phyloP scores from a whole-genome alignment of 768 basidiomycete genomes.

The Macrolepiota albuminosa region DNA sequence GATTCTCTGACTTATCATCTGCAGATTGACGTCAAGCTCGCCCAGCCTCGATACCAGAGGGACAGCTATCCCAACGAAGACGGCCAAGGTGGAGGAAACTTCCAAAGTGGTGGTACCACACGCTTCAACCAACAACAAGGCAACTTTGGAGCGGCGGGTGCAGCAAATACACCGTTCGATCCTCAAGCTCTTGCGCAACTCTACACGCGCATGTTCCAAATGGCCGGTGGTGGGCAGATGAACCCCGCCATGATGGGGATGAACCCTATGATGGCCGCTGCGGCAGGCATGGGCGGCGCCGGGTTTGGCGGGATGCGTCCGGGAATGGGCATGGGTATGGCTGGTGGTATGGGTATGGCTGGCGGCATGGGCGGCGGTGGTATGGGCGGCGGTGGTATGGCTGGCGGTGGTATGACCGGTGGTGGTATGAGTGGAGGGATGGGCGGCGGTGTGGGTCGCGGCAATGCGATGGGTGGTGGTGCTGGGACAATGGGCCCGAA shows the following conservation, averaged over 20 bases:
- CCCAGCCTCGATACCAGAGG: slow-evolving; percentile 84
- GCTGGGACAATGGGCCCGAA: slow-evolving; percentile 46
- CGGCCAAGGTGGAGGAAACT: slow-evolving; percentile 24
- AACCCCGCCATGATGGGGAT: slow-evolving; percentile 56
- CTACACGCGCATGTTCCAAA: slow-evolving; percentile 94
- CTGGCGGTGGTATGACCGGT: slow-evolving; percentile 32
- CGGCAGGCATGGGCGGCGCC: slow-evolving; percentile 8
- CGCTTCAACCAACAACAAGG: slow-evolving; percentile 32
- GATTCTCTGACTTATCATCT: not conserved
- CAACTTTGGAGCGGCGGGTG: slow-evolving; percentile 28
- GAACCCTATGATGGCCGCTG: slow-evolving; percentile 25
- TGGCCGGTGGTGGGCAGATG: slow-evolving; percentile 55
- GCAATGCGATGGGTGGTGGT: slow-evolving; percentile 33
- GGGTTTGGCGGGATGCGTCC: slow-evolving; percentile 14
- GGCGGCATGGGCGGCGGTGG: slow-evolving; percentile 30
- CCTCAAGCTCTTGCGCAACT: slow-evolving; percentile 89
- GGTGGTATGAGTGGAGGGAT: slow-evolving; percentile 32
- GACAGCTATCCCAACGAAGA: slow-evolving; percentile 56
- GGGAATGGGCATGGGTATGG: slow-evolving; percentile 34
- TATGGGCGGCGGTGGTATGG: slow-evolving; percentile 32
- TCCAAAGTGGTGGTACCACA: slow-evolving; percentile 12
- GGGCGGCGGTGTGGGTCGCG: slow-evolving; percentile 32
- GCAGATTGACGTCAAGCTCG: slow-evolving; percentile 96
- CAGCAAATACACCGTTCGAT: slow-evolving; percentile 69
- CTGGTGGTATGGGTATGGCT: slow-evolving; percentile 35